Conservation (phyloP, 805 yeast species). For the Metschnikowia peoriensis region DNA sequence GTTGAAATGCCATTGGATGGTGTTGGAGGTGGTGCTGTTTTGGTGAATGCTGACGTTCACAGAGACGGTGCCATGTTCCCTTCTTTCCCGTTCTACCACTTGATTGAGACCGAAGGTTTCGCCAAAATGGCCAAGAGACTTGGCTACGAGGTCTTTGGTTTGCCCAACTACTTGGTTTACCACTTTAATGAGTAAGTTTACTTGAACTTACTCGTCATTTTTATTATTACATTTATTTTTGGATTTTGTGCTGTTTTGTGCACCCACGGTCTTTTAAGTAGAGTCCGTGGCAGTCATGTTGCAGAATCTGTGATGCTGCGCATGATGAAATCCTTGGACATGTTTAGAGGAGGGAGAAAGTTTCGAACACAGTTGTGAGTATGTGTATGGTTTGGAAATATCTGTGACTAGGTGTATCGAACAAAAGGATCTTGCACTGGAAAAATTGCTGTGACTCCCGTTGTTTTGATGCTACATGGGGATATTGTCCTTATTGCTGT, state of each 20-base stretch:
- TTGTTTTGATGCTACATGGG: too few species aligned
- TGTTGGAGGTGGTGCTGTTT: constrained; percentile 95
- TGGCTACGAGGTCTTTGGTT: constrained; percentile 86
- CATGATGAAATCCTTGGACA: neutral
- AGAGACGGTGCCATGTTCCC: constrained; percentile 99
- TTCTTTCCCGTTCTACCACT: constrained; percentile 93
- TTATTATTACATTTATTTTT: neutral
- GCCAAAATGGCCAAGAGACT: constrained; percentile 97
- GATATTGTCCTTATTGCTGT: too few species aligned
- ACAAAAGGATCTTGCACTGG: too few species aligned
- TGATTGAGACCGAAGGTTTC: constrained; percentile 97
- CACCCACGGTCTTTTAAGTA: neutral
- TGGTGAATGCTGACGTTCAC: constrained; percentile 97
- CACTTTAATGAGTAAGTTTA: constrained; percentile 71
- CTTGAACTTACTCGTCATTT: neutral
- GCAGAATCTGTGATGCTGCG: neutral
- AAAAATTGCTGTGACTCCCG: too few species aligned
- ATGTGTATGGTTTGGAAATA: too few species aligned
- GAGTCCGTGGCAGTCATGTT: neutral
- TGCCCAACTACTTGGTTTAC: constrained; percentile 91
- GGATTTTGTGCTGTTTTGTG: neutral
- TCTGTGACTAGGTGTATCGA: too few species aligned
- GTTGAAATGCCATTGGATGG: constrained; percentile 89
- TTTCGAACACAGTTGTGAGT: too few species aligned
- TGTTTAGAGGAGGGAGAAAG: too few species aligned